Percentiles rank a stretch among this genome's conserved stretches.
phyloP scores from a whole-genome alignment of 441 rosid genomes.

The Omphalea diandra region DNA sequence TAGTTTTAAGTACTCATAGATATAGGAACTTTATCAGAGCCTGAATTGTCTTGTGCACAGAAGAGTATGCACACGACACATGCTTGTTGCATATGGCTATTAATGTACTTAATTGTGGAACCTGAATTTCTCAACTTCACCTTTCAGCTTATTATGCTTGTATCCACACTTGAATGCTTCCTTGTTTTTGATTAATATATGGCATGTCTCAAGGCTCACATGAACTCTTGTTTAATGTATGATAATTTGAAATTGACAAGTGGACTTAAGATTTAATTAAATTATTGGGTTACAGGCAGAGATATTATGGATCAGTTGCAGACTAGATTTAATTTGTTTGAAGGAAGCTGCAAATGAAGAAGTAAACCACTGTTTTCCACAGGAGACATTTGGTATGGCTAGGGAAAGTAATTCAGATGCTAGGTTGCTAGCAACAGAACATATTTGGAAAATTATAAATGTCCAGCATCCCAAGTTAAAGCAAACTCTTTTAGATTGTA shows the following conservation, averaged over 20 bases:
- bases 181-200: constrained; percentile 5
- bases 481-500: constrained; percentile 54
- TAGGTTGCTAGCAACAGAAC: constrained; percentile 32
- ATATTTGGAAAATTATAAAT: constrained; percentile 39
- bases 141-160: neutral
- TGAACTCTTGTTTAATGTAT: neutral
- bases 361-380: constrained; percentile 43
- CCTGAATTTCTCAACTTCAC: neutral
- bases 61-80: neutral
- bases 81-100: neutral
- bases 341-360: constrained; percentile 47
- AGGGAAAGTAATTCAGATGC: constrained; percentile 27
- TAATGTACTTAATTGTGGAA: neutral
- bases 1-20: neutral
- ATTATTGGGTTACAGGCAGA: constrained; percentile 48
- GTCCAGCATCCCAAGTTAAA: constrained; percentile 42
- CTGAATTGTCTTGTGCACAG: neutral
- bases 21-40: neutral
- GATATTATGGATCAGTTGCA: constrained; percentile 53
- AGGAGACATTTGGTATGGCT: constrained; percentile 27
- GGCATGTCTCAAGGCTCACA: neutral
- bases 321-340: constrained; percentile 47
- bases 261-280: neutral
- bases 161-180: neutral
- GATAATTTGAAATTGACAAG: neutral